Conservation (phyloP, 2,329 filamentous ascomycete species). For the Monosporascus sp. region DNA sequence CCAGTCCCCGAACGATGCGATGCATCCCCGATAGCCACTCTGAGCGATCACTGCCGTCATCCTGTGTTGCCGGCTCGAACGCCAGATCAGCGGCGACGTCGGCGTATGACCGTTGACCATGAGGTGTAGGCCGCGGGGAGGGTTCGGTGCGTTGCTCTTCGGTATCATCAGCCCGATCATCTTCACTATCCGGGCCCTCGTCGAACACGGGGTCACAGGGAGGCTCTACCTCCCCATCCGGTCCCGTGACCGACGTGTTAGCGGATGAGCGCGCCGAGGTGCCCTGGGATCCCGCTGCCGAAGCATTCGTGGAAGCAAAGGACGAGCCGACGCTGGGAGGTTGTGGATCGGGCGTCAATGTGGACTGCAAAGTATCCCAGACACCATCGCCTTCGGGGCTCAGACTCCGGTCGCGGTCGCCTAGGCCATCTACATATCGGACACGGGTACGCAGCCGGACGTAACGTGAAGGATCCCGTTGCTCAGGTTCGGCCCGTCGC, state of each 20-base stretch:
- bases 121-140: conserved; percentile 6
- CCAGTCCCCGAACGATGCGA: conserved; percentile 64
- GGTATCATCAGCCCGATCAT: conserved; percentile 42
- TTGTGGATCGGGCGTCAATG: conserved; percentile 75
- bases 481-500: neutral
- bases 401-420: conserved; percentile 78
- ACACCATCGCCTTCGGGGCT: conserved; percentile 61
- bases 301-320: conserved; percentile 63
- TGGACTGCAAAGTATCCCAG: conserved; percentile 79
- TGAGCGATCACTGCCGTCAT: conserved; percentile 29
- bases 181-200: conserved; percentile 37
- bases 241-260: conserved; percentile 39
- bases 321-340: conserved; percentile 77
- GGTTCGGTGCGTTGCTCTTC: conserved; percentile 4
- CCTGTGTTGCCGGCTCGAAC: conserved; percentile 24
- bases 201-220: conserved; percentile 50
- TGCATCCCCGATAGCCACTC: conserved; percentile 59
- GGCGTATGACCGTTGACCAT: conserved; percentile 29
- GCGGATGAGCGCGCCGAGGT: conserved; percentile 36
- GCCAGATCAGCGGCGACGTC: conserved; percentile 39
- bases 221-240: conserved; percentile 36
- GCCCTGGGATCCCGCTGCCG: conserved; percentile 37
- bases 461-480: conserved; percentile 1
- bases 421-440: conserved; percentile 61
- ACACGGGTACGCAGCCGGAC: conserved; percentile 3